These are phyloP conservation scores for Gymnopilus junonius DNA, from an alignment of 768 basidiomycete species.

Conservation along the genomic window DNA sequence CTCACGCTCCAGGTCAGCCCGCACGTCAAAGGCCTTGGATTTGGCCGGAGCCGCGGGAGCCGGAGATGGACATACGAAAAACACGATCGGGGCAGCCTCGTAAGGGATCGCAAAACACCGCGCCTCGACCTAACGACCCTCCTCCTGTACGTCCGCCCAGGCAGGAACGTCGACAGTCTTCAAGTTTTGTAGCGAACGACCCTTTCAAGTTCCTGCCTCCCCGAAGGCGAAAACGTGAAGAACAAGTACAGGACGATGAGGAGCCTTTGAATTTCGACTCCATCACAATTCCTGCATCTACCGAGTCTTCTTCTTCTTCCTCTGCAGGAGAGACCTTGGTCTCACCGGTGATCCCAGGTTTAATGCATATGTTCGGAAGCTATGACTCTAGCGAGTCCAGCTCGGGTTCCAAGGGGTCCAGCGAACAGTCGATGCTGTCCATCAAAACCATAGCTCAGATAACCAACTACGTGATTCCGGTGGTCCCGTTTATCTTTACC, in stretches of 20 bases:
- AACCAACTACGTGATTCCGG: neutral
- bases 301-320: neutral
- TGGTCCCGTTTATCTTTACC: slow-evolving; percentile 21
- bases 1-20: neutral
- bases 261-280: neutral
- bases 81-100: neutral
- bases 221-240: neutral
- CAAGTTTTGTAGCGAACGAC: neutral
- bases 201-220: neutral
- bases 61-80: no score
- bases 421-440: neutral
- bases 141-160: neutral
- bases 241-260: no score
- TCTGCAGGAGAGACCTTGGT: neutral
- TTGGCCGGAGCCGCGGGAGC: neutral
- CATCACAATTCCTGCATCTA: neutral
- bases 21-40: neutral
- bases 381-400: neutral
- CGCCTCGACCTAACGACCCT: neutral
- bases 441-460: neutral
- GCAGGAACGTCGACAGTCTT: neutral
- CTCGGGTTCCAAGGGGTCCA: neutral
- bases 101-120: neutral
- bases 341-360: neutral
- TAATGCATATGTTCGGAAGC: neutral